A percentile compares a stretch with the other conserved stretches of the same genome.
Conservation (phyloP, 208 protist genomes). For the Vickermania ingenoplastis region DNA sequence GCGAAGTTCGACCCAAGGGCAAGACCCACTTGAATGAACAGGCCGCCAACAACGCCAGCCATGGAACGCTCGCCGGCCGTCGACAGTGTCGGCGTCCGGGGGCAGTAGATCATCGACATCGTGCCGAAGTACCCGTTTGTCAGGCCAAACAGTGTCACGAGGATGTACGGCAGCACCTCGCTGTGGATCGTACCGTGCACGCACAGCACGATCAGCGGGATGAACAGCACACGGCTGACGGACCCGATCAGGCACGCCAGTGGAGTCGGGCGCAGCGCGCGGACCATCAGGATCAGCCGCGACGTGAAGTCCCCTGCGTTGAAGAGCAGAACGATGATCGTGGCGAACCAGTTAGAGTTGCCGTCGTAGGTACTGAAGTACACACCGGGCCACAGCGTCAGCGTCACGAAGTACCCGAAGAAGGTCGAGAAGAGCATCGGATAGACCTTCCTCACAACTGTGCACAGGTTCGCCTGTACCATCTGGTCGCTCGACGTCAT, state of each 20-base stretch:
- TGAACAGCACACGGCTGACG: slow-evolving; percentile 14
- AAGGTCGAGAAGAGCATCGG: no score
- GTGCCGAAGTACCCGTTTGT: no score
- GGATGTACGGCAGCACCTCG: no score
- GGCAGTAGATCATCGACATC: no score
- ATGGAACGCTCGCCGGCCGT: no score
- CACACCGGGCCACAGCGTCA: slow-evolving; percentile 27
- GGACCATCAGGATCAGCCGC: slow-evolving; percentile 11
- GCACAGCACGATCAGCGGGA: slow-evolving; percentile 19
- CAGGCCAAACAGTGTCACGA: no score
- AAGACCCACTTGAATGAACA: slow-evolving; percentile 14
- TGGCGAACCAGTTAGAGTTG: slow-evolving; percentile 15
- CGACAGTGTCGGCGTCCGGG: no score
- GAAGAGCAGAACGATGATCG: slow-evolving; percentile 21
- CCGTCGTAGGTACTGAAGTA: slow-evolving; percentile 5
- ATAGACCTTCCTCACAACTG: slow-evolving; percentile 15
- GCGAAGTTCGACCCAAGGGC: slow-evolving; percentile 14
- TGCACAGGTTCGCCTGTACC: slow-evolving; percentile 8
- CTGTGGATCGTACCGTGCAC: no score
- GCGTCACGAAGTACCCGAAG: slow-evolving; percentile 17
- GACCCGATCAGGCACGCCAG: slow-evolving; percentile 10
- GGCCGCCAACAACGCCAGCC: slow-evolving; percentile 9
- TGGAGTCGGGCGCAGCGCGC: slow-evolving; percentile 5
- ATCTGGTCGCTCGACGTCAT: slow-evolving; percentile 17
- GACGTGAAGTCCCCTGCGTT: slow-evolving; percentile 27